Base-by-base conservation (phyloP, 306 rosid species). In the Gillenia trifoliata region DNA sequence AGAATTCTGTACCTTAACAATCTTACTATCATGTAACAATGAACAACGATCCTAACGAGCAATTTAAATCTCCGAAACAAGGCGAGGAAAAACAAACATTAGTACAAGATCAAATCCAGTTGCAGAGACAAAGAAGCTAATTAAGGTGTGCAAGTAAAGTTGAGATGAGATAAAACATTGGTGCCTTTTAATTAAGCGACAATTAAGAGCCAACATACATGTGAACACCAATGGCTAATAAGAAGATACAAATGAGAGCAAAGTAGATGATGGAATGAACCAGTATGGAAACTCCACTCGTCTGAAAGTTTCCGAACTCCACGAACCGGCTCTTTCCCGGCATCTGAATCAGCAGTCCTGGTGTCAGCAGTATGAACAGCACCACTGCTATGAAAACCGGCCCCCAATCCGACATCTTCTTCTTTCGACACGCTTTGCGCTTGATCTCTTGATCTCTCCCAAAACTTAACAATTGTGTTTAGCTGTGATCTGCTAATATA, bases 321-420 rank as follows among this genome's bases (percentile, higher is more conserved):
- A 94, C 67, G 4, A 63, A 0, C 17, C 41, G 88, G 31, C 25
- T 30, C 26, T 77, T 87, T 4, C 93, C 99, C 0, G 97, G 99
- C 3, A 94, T 86, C 83, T 94, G 99, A 22, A 91, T 63, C 50
- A 94, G 75, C 49, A 94, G 28, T 0, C 97, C 99, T 1, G 99
- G 99, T 33, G 97, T 92, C 2, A 94, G 79, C 62, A 94, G 86
- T 60, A 94, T 74, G 86, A 92, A 94, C 54, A 94, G 85, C 49
- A 94, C 85, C 78, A 87, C 96, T 2, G 99, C 91, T 52, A 94
- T 82, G 62, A 94, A 94, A 19, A 94, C 93, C 29, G 99, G 92
- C 17, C 99, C 99, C 99, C 99, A 94, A 78, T 94, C 99, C 11
- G 84, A 84, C 99, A 94, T 94, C n/a, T 81, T 62, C 40, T 45